Base-by-base conservation (phyloP, 805 yeast genomes). In the Candida maesae region DNA sequence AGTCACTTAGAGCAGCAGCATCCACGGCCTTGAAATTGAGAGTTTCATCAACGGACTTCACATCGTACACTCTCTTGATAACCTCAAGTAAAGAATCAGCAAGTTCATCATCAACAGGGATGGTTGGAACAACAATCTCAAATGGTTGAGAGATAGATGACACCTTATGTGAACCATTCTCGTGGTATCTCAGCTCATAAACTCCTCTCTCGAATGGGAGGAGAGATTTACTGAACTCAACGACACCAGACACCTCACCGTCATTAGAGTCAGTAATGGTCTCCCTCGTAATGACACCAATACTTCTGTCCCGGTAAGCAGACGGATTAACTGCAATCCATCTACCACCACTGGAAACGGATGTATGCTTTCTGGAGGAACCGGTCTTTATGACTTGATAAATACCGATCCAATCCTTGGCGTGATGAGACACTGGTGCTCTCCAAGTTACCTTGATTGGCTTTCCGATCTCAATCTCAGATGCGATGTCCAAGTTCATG, bases 331-430 rank as follows among this genome's bases (percentile, higher is more conserved):
- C 59, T 41, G 77, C 78, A 25, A 66, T 52, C 91, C 91, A 84
- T 47, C 81, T 78, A 10, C 84, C 84, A 28, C 71, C 60, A 9
- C 89, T 80, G 11, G 84, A 67, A n/a, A 78, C 63, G 27, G 71
- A 61, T 0, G 93, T 84, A 20, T 67, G 70, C 31, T 70, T 69
- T 39, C 78, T 68, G 16, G 81, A 74, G 26, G 66, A 66, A 5
- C 79, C 73, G 14, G 85, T 78, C 46, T 75, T 83, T 19, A 75
- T 64, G 9, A 82, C 72, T 39, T 76, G 74, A 61, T 85, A 85
- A 23, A 85, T 60, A 1, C 93, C 95, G 49, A 85, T 72, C 95
- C 95, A 85, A 56, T 84, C 90, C 32, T 66, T 69, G 0, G 62
- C 42, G 14, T 76, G 63, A 47, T 74, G 78, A 18, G 54, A 45